Conservation (phyloP, 2,329 filamentous ascomycete species). For the Xenosphaeropsis pyriputrescens region DNA sequence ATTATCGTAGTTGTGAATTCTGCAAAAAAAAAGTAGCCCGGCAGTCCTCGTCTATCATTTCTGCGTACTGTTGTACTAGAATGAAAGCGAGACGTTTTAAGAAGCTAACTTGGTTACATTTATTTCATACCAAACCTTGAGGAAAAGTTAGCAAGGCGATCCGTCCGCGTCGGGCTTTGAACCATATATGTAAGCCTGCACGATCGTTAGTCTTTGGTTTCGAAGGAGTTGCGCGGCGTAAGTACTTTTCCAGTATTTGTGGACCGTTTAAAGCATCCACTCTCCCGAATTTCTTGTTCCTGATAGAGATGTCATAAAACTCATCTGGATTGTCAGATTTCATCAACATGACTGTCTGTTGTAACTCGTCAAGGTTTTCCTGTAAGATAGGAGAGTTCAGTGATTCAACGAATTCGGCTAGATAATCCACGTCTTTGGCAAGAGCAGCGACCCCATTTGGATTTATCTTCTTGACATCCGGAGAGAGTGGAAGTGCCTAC, state of each 20-base stretch:
- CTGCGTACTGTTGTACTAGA: too few species aligned
- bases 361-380: constrained; percentile 81
- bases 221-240: constrained; percentile 1
- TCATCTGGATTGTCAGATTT: constrained; percentile 84
- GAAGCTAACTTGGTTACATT: constrained; percentile 1
- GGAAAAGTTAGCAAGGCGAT: constrained; percentile 59
- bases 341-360: constrained; percentile 84
- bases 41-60: too few species aligned
- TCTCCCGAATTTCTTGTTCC: constrained; percentile 86
- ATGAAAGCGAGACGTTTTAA: too few species aligned
- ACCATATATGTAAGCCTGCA: constrained; percentile 48
- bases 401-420: constrained; percentile 73
- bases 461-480: constrained; percentile 74
- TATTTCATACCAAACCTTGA: constrained; percentile 56
- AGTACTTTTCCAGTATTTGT: constrained; percentile 76
- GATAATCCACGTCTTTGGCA: constrained; percentile 68
- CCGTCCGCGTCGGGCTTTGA: constrained; percentile 39
- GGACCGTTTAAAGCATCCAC: constrained; percentile 88
- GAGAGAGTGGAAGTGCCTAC: constrained; percentile 35
- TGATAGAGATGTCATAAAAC: constrained; percentile 81
- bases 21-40: too few species aligned
- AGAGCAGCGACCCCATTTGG: constrained; percentile 71
- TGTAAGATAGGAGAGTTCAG: constrained; percentile 80
- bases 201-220: constrained; percentile 4
- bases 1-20: too few species aligned